phyloP scores from a whole-genome alignment of 106 monocot species.

The Apostasia shenzhenica region DNA sequence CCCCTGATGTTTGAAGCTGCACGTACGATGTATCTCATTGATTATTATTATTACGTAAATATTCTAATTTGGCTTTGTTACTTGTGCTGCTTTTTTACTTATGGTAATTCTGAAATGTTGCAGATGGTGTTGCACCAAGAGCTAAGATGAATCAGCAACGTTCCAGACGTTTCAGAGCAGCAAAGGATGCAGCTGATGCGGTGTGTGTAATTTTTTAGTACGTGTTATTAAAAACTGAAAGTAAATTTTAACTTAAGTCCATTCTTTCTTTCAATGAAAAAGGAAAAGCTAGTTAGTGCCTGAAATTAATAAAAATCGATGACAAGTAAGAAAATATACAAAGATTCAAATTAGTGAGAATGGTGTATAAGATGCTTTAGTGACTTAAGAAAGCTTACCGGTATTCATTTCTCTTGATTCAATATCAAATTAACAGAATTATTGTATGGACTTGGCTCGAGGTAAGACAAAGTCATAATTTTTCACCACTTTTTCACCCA shows the following conservation, averaged over 20 bases:
- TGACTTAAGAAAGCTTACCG: too few species aligned
- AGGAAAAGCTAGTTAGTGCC: too few species aligned
- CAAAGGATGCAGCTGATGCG: conserved; percentile 96
- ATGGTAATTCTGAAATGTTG: conserved; percentile 5
- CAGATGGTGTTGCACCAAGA: conserved; percentile 98
- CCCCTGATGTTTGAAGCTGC: not conserved
- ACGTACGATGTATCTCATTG: not conserved
- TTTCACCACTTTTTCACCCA: too few species aligned
- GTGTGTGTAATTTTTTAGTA: conserved; percentile 31
- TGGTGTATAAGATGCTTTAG: too few species aligned
- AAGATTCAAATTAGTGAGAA: too few species aligned
- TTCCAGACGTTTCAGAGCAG: conserved; percentile 98
- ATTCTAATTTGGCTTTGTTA: not conserved
- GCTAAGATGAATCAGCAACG: conserved; percentile 99
- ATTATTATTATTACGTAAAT: not conserved
- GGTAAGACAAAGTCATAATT: too few species aligned
- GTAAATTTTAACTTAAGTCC: not conserved
- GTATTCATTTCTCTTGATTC: too few species aligned
- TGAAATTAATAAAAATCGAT: too few species aligned
- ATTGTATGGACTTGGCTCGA: too few species aligned
- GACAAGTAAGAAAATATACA: too few species aligned
- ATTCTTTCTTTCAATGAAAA: not conserved
- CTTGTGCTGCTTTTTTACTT: conserved; percentile 1
- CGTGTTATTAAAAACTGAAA: not conserved
- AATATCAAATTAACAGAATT: too few species aligned